phyloP scores from a whole-genome alignment of 1,284 basidiomycete species.

The Ceratobasidium sp. region DNA sequence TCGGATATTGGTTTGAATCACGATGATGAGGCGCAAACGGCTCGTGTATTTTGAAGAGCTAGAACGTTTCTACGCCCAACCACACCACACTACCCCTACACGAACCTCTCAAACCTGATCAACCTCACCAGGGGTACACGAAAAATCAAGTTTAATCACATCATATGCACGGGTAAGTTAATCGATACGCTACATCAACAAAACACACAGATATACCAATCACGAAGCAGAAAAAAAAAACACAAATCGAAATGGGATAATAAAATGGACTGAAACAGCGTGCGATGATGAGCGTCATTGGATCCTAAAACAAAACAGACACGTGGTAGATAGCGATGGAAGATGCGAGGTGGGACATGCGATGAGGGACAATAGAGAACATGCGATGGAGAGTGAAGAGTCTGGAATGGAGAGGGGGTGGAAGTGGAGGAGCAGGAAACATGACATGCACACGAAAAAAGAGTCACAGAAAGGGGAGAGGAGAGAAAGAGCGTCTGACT shows the following conservation, averaged over 20 bases:
- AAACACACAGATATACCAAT: neutral
- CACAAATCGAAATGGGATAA: constrained; percentile 27
- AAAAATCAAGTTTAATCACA: constrained; percentile 10
- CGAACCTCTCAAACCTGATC: too few species aligned
- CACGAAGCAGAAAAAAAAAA: constrained; percentile 21
- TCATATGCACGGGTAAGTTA: constrained; percentile 33
- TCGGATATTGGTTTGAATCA: too few species aligned
- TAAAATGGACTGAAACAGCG: constrained; percentile 22
- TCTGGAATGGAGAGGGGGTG: neutral
- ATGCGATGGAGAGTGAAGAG: constrained; percentile 2
- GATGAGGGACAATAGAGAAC: neutral
- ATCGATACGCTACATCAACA: constrained; percentile 38
- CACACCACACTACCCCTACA: too few species aligned
- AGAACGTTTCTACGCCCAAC: too few species aligned
- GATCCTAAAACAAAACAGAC: too few species aligned
- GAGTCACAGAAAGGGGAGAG: neutral
- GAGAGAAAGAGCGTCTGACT: constrained; percentile 10
- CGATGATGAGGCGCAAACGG: too few species aligned
- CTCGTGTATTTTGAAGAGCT: too few species aligned
- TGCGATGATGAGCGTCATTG: too few species aligned
- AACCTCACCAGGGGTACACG: too few species aligned
- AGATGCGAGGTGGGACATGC: neutral
- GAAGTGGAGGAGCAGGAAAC: neutral
- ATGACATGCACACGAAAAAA: neutral
- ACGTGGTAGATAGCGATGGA: constrained; percentile 23